These are phyloP conservation scores for Metschnikowia anglica DNA, from an alignment of 805 yeast genomes.

Conservation along the genomic window DNA sequence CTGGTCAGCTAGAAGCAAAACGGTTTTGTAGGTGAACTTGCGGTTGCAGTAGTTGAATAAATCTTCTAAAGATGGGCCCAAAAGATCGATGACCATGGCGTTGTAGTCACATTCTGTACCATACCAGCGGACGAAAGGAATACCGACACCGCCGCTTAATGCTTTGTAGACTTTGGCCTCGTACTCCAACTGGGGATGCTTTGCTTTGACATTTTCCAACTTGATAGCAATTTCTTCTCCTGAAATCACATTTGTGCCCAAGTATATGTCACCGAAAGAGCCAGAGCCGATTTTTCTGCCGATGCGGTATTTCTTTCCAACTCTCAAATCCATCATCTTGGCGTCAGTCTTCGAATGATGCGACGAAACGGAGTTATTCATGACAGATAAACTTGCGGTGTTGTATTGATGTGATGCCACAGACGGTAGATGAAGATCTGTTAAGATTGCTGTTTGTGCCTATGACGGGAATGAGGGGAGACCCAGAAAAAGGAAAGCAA, in stretches of 20 bases:
- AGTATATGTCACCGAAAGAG: conserved; percentile 94
- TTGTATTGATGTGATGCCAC: neutral
- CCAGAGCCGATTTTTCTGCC: conserved; percentile 97
- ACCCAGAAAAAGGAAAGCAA: neutral
- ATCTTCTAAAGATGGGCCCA: conserved; percentile 95
- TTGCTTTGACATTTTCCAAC: conserved; percentile 82
- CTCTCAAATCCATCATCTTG: conserved; percentile 61
- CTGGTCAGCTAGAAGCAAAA: conserved; percentile 89
- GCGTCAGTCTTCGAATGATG: conserved; percentile 18
- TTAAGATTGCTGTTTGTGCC: neutral
- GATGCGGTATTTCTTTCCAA: conserved; percentile 90
- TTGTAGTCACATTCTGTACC: conserved; percentile 96
- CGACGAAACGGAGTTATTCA: conserved; percentile 19
- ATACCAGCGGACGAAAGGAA: conserved; percentile 95
- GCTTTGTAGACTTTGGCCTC: conserved; percentile 96
- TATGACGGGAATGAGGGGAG: neutral
- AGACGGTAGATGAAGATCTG: neutral
- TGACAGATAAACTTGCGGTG: conserved; percentile 5
- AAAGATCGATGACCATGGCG: conserved; percentile 93
- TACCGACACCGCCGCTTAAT: conserved; percentile 93
- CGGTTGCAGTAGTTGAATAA: conserved; percentile 94
- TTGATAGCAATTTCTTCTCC: conserved; percentile 99
- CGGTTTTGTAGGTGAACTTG: conserved; percentile 90
- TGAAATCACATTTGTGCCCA: conserved; percentile 87
- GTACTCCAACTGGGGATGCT: conserved; percentile 95